Conservation (phyloP, 108 stramenopile species). For the Chaetoceros tenuissimus region DNA sequence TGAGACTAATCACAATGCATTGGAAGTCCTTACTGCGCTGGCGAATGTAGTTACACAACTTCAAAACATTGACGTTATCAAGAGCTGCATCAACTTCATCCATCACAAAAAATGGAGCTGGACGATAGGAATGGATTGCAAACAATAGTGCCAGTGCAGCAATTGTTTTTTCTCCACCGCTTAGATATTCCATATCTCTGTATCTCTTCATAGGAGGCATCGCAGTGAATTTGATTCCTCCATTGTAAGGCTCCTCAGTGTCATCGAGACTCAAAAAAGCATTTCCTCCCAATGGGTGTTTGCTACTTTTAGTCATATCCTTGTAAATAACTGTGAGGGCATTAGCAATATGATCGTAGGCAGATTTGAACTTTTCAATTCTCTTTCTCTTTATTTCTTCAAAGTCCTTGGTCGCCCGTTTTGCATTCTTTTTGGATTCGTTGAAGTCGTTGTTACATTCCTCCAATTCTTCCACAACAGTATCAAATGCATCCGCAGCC, state of each 20-base stretch:
- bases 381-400: slow-evolving; percentile 65
- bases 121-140: slow-evolving; percentile 93
- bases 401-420: slow-evolving; percentile 67
- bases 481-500: slow-evolving; percentile 82
- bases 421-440: slow-evolving; percentile 57
- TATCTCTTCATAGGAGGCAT: slow-evolving; percentile 99
- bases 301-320: slow-evolving; percentile 87
- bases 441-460: slow-evolving; percentile 72
- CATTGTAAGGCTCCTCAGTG: slow-evolving; percentile 91
- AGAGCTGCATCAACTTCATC: slow-evolving; percentile 94
- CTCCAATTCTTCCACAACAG: slow-evolving; percentile 60
- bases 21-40: slow-evolving; percentile 90
- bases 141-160: slow-evolving; percentile 97
- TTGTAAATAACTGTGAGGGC: slow-evolving; percentile 91
- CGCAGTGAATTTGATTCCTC: slow-evolving; percentile 97
- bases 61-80: slow-evolving; percentile 94
- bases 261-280: slow-evolving; percentile 88
- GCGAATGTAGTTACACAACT: slow-evolving; percentile 97
- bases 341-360: slow-evolving; percentile 81
- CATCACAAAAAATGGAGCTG: slow-evolving; percentile 97
- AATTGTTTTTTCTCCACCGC: slow-evolving; percentile 99
- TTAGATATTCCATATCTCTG: slow-evolving; percentile 98
- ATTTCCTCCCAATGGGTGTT: slow-evolving; percentile 91
- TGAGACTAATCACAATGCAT: slow-evolving; percentile 98
- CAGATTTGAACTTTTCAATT: slow-evolving; percentile 73